Conservation (phyloP, 2,329 filamentous ascomycete genomes). For the Talaromyces funiculosus region DNA sequence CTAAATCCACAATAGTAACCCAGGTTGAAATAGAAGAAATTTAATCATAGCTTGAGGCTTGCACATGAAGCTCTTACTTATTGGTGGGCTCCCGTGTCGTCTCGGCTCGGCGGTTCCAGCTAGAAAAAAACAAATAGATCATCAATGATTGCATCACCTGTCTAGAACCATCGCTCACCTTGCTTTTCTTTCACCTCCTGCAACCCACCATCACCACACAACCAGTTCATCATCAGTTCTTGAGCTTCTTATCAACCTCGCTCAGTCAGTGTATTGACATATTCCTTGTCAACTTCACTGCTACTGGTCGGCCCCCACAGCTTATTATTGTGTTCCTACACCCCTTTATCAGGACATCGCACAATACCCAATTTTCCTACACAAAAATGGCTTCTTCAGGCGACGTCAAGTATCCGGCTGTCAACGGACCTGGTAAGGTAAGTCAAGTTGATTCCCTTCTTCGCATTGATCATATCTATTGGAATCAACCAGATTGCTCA, state of each 20-base stretch:
- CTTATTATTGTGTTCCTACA: constrained; percentile 8
- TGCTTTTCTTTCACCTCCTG: constrained; percentile 11
- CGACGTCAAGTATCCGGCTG: constrained; percentile 35
- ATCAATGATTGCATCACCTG: constrained; percentile 15
- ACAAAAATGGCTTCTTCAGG: constrained; percentile 26
- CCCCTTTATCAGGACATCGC: constrained; percentile 18
- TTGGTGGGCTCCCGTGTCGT: not conserved
- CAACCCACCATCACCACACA: constrained; percentile 8
- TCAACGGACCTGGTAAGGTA: constrained; percentile 37
- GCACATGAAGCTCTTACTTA: not conserved
- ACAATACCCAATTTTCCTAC: constrained; percentile 17
- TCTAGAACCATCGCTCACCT: not conserved
- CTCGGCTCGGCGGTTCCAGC: constrained; percentile 9
- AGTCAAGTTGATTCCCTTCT: constrained; percentile 4
- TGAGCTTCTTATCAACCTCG: not conserved
- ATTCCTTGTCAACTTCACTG: constrained; percentile 8
- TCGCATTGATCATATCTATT: not conserved
- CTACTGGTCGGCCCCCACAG: not conserved
- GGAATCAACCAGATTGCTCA: not conserved
- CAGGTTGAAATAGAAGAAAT: not conserved
- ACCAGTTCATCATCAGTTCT: not conserved
- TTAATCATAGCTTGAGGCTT: too few relatives aligned
- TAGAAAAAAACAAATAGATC: not conserved
- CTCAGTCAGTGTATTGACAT: not conserved
- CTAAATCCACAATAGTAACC: not conserved